Base-by-base conservation (phyloP, 495 filamentous ascomycete genomes). In the Bathelium albidoporum region DNA sequence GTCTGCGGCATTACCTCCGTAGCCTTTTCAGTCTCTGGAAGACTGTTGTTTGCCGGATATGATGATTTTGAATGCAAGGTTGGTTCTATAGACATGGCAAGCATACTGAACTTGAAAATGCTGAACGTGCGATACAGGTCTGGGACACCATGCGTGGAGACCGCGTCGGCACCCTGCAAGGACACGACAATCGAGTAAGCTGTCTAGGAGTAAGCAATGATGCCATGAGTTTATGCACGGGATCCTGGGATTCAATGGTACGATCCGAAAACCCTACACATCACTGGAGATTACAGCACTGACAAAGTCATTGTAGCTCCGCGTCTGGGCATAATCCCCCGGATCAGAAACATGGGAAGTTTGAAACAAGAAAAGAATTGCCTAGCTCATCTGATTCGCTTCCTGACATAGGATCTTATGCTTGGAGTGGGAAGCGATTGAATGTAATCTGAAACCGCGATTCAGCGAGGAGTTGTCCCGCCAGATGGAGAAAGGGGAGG, bases 11-110 rank as follows among this genome's bases (percentile, higher is more conserved):
- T 98, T 70, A 98, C 94, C 9, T 98, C 94, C 2, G 94, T 98
- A 31, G 94, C 94, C 29, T 97, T 96, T 70, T 98, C 94, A 10
- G 95, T 98, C 18, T 98, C 94, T 59, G 94, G 94, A 59, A 85
- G 94, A 72, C 82, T 98, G 71, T 82, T 98, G 44, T 98, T 98
- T 73, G 94, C 94, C 62, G 94, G 94, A 64, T 98, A 98, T 73
- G 94, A 98, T 70, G 94, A 98, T 71, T 98, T 97, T 72, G 94
- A 98, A 77, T 98, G 94, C 89, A 98, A 98, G 87, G 94, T 97
- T 80, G 70, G 81, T 70, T 65, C 18, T 18, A 64, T 24, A 22
- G 22, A 16, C 24, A 58, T 31, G 18, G 1, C 34, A 52, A 22
- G 12, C n/a, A 29, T 59, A 34, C 32, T n/a, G 20, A 26, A n/a